Evolutionary conservation across 2,329 filamentous ascomycete species (phyloP), one percentile per base, ranked within the genome.

Genomic region (Escovopsis weberi): DNA sequence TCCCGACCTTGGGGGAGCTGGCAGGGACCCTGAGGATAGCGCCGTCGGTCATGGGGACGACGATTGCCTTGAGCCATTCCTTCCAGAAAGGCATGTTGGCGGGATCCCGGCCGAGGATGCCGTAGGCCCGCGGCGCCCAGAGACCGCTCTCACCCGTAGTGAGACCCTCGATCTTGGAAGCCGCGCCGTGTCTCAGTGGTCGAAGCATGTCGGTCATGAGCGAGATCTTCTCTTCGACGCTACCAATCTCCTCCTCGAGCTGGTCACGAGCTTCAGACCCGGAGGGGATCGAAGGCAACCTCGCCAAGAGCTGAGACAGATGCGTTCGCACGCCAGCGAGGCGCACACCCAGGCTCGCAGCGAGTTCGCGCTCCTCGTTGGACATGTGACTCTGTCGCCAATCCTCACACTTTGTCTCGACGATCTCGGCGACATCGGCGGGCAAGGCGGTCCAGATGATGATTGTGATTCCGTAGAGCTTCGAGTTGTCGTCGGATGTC

Each of bases 131-230:
- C 15, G 91, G 91, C 40, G 86, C 87, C 91, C 91, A 98, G 46
- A 96, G 79, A 2, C 89, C 91, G 42, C 86, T 95, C 58, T 96
- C 91, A 37, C 89, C 88, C 50, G 93, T 85, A 0, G 89, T 96
- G 47, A 98, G 69, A 18, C 91, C 91, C 58, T 98, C 91, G 47
- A 98, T 98, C 64, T 94, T 96, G 40, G 88, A 89, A 28, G 91
- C 89, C 37, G 91, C 91, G 33, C 86, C 91, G 59, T 96, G 91
- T 51, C 91, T 76, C 51, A 98, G 78, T 12, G 91, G 91, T 46
- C 89, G 78, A 50, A 98, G 67, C 64, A 98, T 82, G 62, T 98
- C 91, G 2, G 89, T 87, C 91, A 98, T 98, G 43, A 98, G 69
- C 30, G 78, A 78, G 53, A 98, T 98, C 64, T 95, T 96, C 65